Evolutionary conservation across 2,329 filamentous ascomycete species (phyloP).

Genomic region (Onygenales sp.): DNA sequence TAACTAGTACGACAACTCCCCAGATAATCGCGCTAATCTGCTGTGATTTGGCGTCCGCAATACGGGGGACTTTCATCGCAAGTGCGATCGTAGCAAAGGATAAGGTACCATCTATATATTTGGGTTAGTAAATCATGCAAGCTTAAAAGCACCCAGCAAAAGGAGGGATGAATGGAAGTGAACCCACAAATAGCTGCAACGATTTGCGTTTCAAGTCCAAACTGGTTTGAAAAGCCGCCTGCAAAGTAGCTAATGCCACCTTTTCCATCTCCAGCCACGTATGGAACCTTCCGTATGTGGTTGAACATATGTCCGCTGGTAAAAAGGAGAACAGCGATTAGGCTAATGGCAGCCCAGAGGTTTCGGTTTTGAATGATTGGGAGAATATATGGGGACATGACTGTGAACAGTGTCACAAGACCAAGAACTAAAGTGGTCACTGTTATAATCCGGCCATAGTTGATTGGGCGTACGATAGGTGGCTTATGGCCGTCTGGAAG

Average conservation of each 20-base stretch:
- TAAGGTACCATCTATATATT: constrained; percentile 58
- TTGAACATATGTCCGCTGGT: constrained; percentile 99
- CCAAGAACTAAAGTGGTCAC: constrained; percentile 62
- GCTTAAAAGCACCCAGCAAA: constrained; percentile 13
- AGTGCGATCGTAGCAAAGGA: constrained; percentile 88
- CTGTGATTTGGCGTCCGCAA: constrained; percentile 66
- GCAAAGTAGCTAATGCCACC: constrained; percentile 89
- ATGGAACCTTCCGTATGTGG: constrained; percentile 91
- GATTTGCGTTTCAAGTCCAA: constrained; percentile 90
- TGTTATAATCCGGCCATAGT: constrained; percentile 68
- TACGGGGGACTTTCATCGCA: constrained; percentile 84
- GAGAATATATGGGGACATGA: constrained; percentile 67
- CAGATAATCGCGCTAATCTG: constrained; percentile 73
- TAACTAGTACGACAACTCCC: constrained; percentile 64
- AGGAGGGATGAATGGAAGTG: background rate
- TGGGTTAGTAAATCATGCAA: background rate
- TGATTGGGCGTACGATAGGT: constrained; percentile 70
- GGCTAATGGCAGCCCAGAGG: constrained; percentile 80
- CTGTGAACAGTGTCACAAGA: constrained; percentile 55
- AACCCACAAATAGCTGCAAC: constrained; percentile 83
- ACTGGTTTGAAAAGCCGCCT: constrained; percentile 84
- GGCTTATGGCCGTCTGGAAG: constrained; percentile 72
- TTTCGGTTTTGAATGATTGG: constrained; percentile 84
- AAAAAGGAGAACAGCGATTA: constrained; percentile 85
- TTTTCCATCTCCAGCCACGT: constrained; percentile 73